A percentile compares a stretch with the other conserved stretches of the same genome.
Conservation (phyloP, 2,329 filamentous ascomycete species). For the Penicillium sp. region DNA sequence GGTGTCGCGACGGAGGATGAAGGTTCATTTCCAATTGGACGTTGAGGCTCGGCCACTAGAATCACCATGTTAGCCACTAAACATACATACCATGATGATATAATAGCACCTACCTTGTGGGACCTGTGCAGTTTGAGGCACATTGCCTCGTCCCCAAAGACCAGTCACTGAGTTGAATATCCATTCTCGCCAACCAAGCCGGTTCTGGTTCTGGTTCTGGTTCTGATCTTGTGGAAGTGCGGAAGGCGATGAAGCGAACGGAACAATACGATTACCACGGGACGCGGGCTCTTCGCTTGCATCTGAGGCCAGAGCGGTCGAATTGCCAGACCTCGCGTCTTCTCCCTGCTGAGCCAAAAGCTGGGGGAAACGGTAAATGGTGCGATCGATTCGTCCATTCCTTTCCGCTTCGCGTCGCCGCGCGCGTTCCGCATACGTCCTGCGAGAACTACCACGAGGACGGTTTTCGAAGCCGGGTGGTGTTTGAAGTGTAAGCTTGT, state of each 20-base stretch:
- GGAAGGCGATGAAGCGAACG: conserved; percentile 3
- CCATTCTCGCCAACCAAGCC: conserved; percentile 8
- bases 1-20: not conserved
- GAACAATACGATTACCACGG: not conserved
- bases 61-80: not conserved
- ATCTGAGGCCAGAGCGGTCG: not conserved
- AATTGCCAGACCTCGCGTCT: conserved; percentile 10
- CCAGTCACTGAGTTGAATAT: conserved; percentile 15
- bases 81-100: not conserved
- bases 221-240: not conserved
- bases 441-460: conserved; percentile 14
- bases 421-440: conserved; percentile 25
- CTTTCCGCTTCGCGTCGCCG: conserved; percentile 25
- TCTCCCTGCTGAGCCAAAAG: conserved; percentile 26
- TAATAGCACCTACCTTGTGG: not conserved
- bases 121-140: not conserved
- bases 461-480: conserved; percentile 2
- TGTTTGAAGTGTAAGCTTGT: conserved; percentile 1
- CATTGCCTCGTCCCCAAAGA: conserved; percentile 9
- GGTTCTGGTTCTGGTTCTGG: not conserved
- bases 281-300: not conserved
- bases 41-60: not conserved
- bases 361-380: conserved; percentile 28
- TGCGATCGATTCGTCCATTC: conserved; percentile 28
- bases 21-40: not conserved